Evolutionary conservation across 2,329 filamentous ascomycete species (phyloP), one percentile per base, ranked within the genome.

Genomic region (Pyrenochaeta sp.): DNA sequence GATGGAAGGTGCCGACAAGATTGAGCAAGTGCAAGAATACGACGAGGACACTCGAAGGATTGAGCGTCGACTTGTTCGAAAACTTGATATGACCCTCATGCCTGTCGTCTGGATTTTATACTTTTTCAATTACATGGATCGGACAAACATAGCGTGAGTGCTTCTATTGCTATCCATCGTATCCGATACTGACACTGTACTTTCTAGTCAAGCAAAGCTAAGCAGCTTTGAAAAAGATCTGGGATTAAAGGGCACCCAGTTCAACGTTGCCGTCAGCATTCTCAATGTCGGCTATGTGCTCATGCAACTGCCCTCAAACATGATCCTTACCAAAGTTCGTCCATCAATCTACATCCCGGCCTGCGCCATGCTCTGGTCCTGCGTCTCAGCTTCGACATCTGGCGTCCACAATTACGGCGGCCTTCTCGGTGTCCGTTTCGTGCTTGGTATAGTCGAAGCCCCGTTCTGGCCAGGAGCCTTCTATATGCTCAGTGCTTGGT

Each of bases 401-500:
- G 37, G 27, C 2, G 35, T 39, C 4, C 32, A 51, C 2, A 48
- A 30, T 20, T 44, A 32, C 21, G 13, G 22, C 7, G 42, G 44
- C 17, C 45, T 55, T 9, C 15, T 55, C 9, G 37, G 28, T 2
- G 24, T 46, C 4, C 38, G 51, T 0, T 52, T 55, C 34, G 18
- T 52, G 3, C 42, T 55, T 8, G 51, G 51, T 17, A 21, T 55
- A 5, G 44, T 38, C 4, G 51, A 55, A 27, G 48, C 51, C 4
- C 44, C 51, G 8, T 55, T 40, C 35, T 55, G 6, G 7, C 83
- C 84, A 0, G 84, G 84, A 26, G 81, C 81, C 0, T 72, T 85
- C 10, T 75, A 85, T 35, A 79, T 85, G 30, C 72, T 86, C 24
- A 82, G 79, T 0, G 80, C 84, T 49, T 87, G 83, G 77, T 87